These are phyloP conservation scores for Trichoderma oligosporum DNA, from an alignment of 2,329 filamentous ascomycete genomes.

Conservation along the genomic window DNA sequence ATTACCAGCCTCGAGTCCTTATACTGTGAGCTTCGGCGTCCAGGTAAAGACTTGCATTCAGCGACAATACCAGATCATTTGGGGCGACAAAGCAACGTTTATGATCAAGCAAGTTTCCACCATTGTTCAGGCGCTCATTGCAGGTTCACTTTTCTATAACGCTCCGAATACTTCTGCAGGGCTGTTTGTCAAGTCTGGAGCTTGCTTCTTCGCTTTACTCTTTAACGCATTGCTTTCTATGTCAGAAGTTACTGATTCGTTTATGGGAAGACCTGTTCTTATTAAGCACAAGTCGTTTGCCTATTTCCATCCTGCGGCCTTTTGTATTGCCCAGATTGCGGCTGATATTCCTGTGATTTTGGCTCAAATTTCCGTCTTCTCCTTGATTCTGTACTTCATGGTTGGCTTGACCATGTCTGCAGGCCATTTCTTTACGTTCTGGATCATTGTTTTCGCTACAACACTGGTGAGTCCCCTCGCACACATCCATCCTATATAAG, in stretches of 20 bases:
- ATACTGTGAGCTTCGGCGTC: conserved; percentile 51
- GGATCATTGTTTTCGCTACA: conserved; percentile 48
- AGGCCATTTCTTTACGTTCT: conserved; percentile 59
- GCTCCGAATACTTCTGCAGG: conserved; percentile 55
- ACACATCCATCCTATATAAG: background rate
- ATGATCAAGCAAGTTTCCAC: conserved; percentile 59
- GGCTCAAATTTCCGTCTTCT: conserved; percentile 56
- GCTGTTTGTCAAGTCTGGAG: conserved; percentile 61
- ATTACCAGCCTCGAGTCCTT: conserved; percentile 50
- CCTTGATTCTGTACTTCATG: conserved; percentile 62
- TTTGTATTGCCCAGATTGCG: conserved; percentile 55
- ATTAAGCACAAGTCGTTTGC: conserved; percentile 57
- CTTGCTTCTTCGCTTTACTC: conserved; percentile 61
- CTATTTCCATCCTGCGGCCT: conserved; percentile 54
- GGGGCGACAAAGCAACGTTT: conserved; percentile 61
- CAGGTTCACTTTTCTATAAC: conserved; percentile 65
- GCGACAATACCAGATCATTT: conserved; percentile 63
- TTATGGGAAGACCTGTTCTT: conserved; percentile 55
- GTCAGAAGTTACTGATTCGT: conserved; percentile 63
- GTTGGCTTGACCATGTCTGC: conserved; percentile 51
- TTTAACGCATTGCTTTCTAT: conserved; percentile 61
- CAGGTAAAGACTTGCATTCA: conserved; percentile 56
- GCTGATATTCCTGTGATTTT: conserved; percentile 54
- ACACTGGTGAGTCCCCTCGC: conserved; percentile 43
- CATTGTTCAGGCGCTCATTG: conserved; percentile 57